A percentile compares a stretch with the other conserved stretches of the same genome.
Conservation (phyloP, 139 green algal genomes). For the Klebsormidium nitens region DNA sequence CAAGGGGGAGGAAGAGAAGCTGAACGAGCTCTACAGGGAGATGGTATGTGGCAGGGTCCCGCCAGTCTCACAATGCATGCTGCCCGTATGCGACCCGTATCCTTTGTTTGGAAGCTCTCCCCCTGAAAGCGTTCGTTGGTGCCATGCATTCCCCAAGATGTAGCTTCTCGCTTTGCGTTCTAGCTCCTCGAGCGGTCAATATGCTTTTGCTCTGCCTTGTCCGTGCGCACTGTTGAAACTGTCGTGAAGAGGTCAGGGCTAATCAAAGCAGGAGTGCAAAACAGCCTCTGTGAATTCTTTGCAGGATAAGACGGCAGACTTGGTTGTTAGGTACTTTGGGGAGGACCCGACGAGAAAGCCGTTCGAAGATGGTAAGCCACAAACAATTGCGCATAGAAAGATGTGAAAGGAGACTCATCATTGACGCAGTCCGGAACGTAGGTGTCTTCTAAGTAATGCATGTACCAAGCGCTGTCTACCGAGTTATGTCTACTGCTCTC, state of each 20-base stretch:
- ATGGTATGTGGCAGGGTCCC: conserved; percentile 25
- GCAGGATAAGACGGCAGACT: conserved; percentile 17
- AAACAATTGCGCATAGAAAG: background rate
- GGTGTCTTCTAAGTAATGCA: background rate
- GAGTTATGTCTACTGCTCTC: conserved; percentile 3
- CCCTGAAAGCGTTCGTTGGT: background rate
- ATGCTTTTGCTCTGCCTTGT: background rate
- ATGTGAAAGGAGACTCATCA: background rate
- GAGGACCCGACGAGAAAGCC: conserved; percentile 18
- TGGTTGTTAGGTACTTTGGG: conserved; percentile 22
- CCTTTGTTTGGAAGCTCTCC: background rate
- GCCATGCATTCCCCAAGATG: background rate
- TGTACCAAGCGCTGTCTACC: background rate
- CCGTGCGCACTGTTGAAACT: conserved; percentile 1
- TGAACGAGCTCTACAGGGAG: conserved; percentile 26
- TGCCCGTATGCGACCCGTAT: background rate
- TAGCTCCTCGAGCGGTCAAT: background rate
- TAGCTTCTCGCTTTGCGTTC: background rate
- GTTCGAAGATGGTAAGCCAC: conserved; percentile 34
- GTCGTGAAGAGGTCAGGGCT: too few relatives aligned
- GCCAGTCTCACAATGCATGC: background rate
- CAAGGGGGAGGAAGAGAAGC: background rate
- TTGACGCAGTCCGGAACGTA: background rate
- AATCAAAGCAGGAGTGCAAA: too few relatives aligned
- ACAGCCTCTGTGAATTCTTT: too few relatives aligned